Conservation (phyloP, 1,284 basidiomycete genomes). For the Peniophora sp. region DNA sequence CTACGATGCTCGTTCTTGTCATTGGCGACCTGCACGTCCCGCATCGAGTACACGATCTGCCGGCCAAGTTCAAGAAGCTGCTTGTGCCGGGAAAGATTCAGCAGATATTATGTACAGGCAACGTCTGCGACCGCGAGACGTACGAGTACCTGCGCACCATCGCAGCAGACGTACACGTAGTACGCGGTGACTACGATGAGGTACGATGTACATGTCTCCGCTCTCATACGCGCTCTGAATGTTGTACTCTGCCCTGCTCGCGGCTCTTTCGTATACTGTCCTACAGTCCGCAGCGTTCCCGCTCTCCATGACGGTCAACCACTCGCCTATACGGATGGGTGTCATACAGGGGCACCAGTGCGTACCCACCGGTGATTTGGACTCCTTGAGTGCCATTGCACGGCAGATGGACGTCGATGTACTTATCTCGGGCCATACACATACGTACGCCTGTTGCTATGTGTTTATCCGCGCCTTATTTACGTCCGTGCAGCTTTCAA, state of each 20-base stretch:
- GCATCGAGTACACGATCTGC: conserved; percentile 82
- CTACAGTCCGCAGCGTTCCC: conserved; percentile 59
- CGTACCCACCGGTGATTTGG: conserved; percentile 87
- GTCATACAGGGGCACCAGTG: conserved; percentile 94
- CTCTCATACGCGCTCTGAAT: not conserved
- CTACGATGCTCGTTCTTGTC: conserved; percentile 74
- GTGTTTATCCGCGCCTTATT: too few species aligned
- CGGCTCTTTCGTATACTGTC: too few species aligned
- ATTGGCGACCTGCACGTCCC: conserved; percentile 96
- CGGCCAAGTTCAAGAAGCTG: conserved; percentile 95
- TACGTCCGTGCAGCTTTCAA: conserved; percentile 62
- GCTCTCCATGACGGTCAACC: conserved; percentile 74
- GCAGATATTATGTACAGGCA: conserved; percentile 96
- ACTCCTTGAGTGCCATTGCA: conserved; percentile 82
- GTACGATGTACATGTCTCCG: conserved; percentile 34
- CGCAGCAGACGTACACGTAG: conserved; percentile 89
- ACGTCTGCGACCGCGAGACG: conserved; percentile 96
- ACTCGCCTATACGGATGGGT: conserved; percentile 88
- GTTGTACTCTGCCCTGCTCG: not conserved
- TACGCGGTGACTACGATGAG: conserved; percentile 95
- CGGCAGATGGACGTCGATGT: conserved; percentile 98
- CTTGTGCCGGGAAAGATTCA: conserved; percentile 96
- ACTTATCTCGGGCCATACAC: conserved; percentile 88
- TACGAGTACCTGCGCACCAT: conserved; percentile 97
- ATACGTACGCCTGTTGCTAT: conserved; percentile 52